phyloP scores from a whole-genome alignment of 306 rosid species.

The Mimosa bimucronata region DNA sequence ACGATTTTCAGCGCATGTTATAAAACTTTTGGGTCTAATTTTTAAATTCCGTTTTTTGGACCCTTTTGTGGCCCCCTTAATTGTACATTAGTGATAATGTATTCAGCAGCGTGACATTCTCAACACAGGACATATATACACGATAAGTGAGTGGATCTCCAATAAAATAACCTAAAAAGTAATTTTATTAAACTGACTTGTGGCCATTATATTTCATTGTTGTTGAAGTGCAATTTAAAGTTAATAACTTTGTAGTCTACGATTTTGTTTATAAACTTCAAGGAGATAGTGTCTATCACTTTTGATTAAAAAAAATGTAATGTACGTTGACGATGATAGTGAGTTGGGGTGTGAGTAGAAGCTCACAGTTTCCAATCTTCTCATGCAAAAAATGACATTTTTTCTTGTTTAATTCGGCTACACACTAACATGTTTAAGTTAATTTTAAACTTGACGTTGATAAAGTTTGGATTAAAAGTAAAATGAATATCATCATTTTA shows the following conservation, averaged over 20 bases:
- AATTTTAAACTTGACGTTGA: neutral
- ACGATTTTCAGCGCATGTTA: neutral
- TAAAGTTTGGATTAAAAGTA: too few relatives aligned
- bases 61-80: neutral
- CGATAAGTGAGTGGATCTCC: neutral
- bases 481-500: too few relatives aligned
- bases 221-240: too few relatives aligned
- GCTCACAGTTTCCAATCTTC: neutral
- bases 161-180: neutral
- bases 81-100: neutral
- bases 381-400: neutral
- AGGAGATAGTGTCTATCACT: too few relatives aligned
- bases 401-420: neutral
- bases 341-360: neutral
- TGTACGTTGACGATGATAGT: neutral
- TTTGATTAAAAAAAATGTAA: neutral
- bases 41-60: neutral
- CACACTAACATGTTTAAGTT: neutral
- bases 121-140: neutral
- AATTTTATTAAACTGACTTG: neutral
- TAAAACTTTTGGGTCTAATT: neutral
- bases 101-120: neutral
- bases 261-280: too few relatives aligned
- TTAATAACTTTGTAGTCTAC: too few relatives aligned
- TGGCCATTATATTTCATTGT: neutral